Percentiles rank a stretch among this genome's conserved stretches.
Evolutionary conservation across 108 stramenopile species (phyloP).

Genomic region (Cyclotella atomus): DNA sequence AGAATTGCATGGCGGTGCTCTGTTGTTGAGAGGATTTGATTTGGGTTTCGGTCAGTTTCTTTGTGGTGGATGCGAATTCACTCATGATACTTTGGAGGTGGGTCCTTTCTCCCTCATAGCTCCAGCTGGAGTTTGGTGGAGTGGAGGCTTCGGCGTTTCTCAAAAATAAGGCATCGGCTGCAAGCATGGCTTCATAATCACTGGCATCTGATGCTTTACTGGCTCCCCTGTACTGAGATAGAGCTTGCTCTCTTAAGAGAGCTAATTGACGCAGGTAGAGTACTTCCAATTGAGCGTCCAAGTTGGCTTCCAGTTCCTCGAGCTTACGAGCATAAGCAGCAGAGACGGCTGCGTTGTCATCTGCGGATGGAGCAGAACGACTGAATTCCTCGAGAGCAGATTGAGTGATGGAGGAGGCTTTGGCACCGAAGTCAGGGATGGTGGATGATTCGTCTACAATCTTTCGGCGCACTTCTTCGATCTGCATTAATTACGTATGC

Average conservation of each 20-base stretch:
- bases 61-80: conserved; percentile 78
- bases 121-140: conserved; percentile 85
- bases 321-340: conserved; percentile 87
- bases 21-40: conserved; percentile 85
- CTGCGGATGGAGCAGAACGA: conserved; percentile 80
- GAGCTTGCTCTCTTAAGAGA: conserved; percentile 84
- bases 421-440: conserved; percentile 78
- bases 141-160: conserved; percentile 85
- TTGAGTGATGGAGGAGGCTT: conserved; percentile 90
- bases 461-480: conserved; percentile 71
- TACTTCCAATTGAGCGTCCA: conserved; percentile 92
- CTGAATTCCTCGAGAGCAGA: conserved; percentile 91
- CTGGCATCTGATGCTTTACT: conserved; percentile 77
- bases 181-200: conserved; percentile 96
- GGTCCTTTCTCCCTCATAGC: conserved; percentile 82
- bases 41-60: conserved; percentile 83
- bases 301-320: conserved; percentile 81
- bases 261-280: conserved; percentile 90
- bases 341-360: conserved; percentile 65
- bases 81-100: conserved; percentile 85
- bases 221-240: conserved; percentile 82
- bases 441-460: conserved; percentile 80
- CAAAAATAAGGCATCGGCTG: conserved; percentile 88
- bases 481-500: no score
- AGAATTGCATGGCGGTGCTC: conserved; percentile 91